phyloP scores from a whole-genome alignment of 129 eudicot genomes.

The Lonicera japonica region DNA sequence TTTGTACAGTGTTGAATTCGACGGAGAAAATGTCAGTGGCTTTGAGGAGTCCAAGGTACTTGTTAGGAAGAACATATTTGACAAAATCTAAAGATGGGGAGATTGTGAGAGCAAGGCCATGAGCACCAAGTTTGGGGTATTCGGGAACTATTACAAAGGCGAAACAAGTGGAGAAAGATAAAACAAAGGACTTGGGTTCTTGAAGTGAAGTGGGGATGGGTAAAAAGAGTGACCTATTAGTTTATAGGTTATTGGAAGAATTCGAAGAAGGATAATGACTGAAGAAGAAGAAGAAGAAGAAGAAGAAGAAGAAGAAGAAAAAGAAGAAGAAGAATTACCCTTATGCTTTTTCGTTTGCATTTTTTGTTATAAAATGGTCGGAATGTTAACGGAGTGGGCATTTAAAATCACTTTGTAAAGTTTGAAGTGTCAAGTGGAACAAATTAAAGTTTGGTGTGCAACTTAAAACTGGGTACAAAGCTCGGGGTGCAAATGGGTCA shows the following conservation, averaged over 20 bases:
- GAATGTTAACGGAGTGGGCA: too few species aligned
- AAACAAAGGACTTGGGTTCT: slow-evolving; percentile 20
- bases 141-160: slow-evolving; percentile 44
- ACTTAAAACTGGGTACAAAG: too few species aligned
- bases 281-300: too few species aligned
- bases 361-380: too few species aligned
- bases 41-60: slow-evolving; percentile 54
- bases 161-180: slow-evolving; percentile 58
- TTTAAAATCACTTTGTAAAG: too few species aligned
- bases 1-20: slow-evolving; percentile 69
- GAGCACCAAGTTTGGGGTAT: slow-evolving; percentile 49
- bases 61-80: slow-evolving; percentile 46
- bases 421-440: too few species aligned
- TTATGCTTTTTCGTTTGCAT: too few species aligned
- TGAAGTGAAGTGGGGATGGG: slow-evolving; percentile 40
- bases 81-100: slow-evolving; percentile 35
- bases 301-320: too few species aligned
- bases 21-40: slow-evolving; percentile 38
- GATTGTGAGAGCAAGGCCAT: slow-evolving; percentile 65
- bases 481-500: too few species aligned
- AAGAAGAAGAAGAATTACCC: too few species aligned
- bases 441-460: too few species aligned
- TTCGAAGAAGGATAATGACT: too few species aligned
- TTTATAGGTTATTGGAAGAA: slow-evolving; percentile 17
- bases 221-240: slow-evolving; percentile 43